Evolutionary conservation across 352 stramenopile species (phyloP), one percentile per base, ranked within the genome.

Genomic region (Phytophthora capsici): DNA sequence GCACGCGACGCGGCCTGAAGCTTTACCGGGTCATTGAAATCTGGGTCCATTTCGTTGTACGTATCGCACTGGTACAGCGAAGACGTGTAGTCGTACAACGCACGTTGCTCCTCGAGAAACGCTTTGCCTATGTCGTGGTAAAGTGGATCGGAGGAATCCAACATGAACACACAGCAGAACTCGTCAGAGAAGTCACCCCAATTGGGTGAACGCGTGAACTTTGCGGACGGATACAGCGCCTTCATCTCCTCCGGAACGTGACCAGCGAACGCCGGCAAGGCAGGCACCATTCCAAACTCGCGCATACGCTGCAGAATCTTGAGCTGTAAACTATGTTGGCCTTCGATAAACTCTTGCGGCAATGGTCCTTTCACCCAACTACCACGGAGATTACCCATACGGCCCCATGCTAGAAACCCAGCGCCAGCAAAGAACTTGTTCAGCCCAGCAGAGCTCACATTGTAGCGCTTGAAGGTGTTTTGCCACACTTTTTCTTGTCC

Each of bases 401-500:
- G 61, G 7, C 86, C 79, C 90, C 90, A 97, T 1, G 90, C 86
- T 16, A 97, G 71, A 57, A 97, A 97, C 0, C 89, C 90, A 0
- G 88, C 75, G 0, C 91, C 90, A 19, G 91, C 89, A 52, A 97
- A 98, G 63, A 96, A 97, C 50, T 92, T 94, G 34, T 84, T 54
- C 46, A 97, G 74, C 1, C 91, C 91, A 1, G 70, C 69, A 43
- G 94, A 79, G 12, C 74, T 86, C 28, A 97, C 68, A 54, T 93
- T 91, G 64, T 95, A 90, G 41, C 89, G 69, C 10, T 80, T 81
- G 32, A 95, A 98, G 13, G 93, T 91, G 25, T 88, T 82, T 38
- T 95, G 82, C 80, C 90, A 96, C 40, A 96, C 86, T 45, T 93
- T 90, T 60, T 97, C 91, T 60, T 97, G 90, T 6, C 91, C 93